A percentile compares a stretch with the other conserved stretches of the same genome.
These are phyloP conservation scores for Candida caryicola DNA, from an alignment of 805 yeast genomes.

Conservation along the genomic window DNA sequence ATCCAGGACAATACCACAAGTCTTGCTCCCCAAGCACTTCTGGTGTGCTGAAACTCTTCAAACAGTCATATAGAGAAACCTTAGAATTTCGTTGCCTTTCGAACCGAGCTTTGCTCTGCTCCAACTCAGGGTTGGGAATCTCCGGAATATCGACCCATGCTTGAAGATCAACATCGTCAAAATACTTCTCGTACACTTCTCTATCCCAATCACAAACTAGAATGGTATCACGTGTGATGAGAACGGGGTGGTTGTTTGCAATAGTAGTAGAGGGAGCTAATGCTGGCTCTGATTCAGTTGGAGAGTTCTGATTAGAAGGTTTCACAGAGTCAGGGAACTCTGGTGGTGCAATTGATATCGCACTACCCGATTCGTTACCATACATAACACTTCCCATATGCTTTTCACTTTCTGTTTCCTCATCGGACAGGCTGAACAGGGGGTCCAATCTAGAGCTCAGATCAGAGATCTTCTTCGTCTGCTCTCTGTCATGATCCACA, in stretches of 20 bases:
- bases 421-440: conserved; percentile 23
- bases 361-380: conserved; percentile 11
- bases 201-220: conserved; percentile 67
- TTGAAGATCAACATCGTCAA: conserved; percentile 47
- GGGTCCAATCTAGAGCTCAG: conserved; percentile 4
- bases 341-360: conserved; percentile 14
- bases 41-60: conserved; percentile 69
- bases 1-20: conserved; percentile 89
- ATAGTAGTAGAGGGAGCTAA: neutral
- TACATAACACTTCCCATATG: conserved; percentile 14
- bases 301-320: conserved; percentile 20
- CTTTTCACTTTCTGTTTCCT: conserved; percentile 27
- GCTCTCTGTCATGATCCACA: conserved; percentile 13
- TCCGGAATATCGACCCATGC: conserved; percentile 50
- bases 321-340: conserved; percentile 17
- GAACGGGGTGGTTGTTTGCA: conserved; percentile 16
- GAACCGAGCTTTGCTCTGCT: conserved; percentile 37
- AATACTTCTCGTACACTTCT: conserved; percentile 48
- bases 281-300: conserved; percentile 7
- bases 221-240: conserved; percentile 22
- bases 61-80: conserved; percentile 62
- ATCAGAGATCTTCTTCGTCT: neutral
- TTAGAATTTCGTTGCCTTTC: conserved; percentile 45
- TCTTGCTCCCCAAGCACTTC: conserved; percentile 87
- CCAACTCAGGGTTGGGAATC: conserved; percentile 55